A percentile compares a stretch with the other conserved stretches of the same genome.
These are phyloP conservation scores for Phytophthora sp. DNA, from an alignment of 352 stramenopile genomes.

Conservation along the genomic window DNA sequence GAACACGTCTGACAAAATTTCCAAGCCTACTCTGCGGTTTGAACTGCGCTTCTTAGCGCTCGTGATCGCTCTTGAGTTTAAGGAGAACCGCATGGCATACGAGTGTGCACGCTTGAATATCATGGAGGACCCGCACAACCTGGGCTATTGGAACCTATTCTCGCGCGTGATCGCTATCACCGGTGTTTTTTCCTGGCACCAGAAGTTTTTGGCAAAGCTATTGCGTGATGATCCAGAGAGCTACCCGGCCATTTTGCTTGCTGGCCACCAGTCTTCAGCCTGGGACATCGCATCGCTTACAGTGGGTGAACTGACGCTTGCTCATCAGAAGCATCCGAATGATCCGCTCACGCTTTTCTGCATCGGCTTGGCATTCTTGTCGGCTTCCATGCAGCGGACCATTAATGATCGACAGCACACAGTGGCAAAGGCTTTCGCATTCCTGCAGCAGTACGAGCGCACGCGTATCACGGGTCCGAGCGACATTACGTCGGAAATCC, in stretches of 20 bases:
- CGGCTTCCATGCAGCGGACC: constrained; percentile 84
- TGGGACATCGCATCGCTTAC: constrained; percentile 89
- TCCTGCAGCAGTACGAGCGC: constrained; percentile 83
- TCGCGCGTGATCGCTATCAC: constrained; percentile 83
- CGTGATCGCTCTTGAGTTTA: constrained; percentile 86
- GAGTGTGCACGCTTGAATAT: constrained; percentile 88
- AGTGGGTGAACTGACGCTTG: constrained; percentile 83
- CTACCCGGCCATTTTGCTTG: constrained; percentile 82
- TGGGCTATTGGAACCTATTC: constrained; percentile 89
- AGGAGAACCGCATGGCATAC: constrained; percentile 89
- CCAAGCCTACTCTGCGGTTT: constrained; percentile 70
- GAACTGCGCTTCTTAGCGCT: constrained; percentile 84
- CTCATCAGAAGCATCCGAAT: constrained; percentile 76
- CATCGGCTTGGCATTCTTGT: constrained; percentile 84
- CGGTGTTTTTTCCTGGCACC: constrained; percentile 87
- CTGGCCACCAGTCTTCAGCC: constrained; percentile 80
- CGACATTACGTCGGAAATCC: constrained; percentile 66
- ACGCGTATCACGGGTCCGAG: constrained; percentile 52
- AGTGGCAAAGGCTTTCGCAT: constrained; percentile 86
- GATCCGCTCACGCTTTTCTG: constrained; percentile 85
- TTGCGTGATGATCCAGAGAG: constrained; percentile 77
- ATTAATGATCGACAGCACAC: constrained; percentile 88
- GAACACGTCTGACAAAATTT: constrained; percentile 88
- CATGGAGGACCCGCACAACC: constrained; percentile 81
- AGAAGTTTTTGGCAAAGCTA: constrained; percentile 88